A percentile compares a stretch with the other conserved stretches of the same genome.
phyloP scores from a whole-genome alignment of 106 monocot species.

The Platanthera guangdongensis region DNA sequence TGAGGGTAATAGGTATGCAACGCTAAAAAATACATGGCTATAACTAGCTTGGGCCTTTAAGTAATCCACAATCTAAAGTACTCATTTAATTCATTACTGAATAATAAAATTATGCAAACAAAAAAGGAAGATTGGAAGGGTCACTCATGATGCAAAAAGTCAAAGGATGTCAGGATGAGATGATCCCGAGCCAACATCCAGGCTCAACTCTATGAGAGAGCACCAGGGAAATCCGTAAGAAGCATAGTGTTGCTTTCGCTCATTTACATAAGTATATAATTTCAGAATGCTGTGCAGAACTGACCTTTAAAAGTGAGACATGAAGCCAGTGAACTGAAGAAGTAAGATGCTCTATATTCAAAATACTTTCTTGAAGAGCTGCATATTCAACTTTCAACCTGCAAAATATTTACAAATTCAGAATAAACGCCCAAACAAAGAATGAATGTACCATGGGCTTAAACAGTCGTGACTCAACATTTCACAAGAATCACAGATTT shows the following conservation, averaged over 20 bases:
- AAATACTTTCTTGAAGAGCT: constrained; percentile 60
- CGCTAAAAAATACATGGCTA: too few relatives aligned
- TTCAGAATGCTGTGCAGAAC: not conserved
- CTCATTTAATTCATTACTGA: too few relatives aligned
- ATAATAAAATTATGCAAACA: too few relatives aligned
- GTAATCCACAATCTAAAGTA: too few relatives aligned
- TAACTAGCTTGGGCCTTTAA: too few relatives aligned
- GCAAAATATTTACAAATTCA: constrained; percentile 5
- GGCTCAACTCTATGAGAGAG: not conserved
- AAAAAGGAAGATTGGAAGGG: too few relatives aligned
- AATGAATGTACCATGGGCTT: not conserved
- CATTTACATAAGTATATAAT: not conserved
- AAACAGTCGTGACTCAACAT: not conserved
- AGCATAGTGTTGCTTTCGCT: not conserved
- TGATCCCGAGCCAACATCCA: too few relatives aligned
- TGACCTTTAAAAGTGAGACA: constrained; percentile 64
- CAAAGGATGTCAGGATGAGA: too few relatives aligned
- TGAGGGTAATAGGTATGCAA: too few relatives aligned
- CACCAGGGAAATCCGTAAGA: not conserved
- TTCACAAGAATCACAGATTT: too few relatives aligned
- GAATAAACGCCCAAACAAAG: not conserved
- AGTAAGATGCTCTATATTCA: constrained; percentile 60
- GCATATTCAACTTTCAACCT: constrained; percentile 74
- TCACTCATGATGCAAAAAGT: too few relatives aligned
- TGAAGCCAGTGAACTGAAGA: constrained; percentile 54